These are phyloP conservation scores for Aspergillus avenaceus DNA, from an alignment of 495 filamentous ascomycete genomes.

Conservation along the genomic window DNA sequence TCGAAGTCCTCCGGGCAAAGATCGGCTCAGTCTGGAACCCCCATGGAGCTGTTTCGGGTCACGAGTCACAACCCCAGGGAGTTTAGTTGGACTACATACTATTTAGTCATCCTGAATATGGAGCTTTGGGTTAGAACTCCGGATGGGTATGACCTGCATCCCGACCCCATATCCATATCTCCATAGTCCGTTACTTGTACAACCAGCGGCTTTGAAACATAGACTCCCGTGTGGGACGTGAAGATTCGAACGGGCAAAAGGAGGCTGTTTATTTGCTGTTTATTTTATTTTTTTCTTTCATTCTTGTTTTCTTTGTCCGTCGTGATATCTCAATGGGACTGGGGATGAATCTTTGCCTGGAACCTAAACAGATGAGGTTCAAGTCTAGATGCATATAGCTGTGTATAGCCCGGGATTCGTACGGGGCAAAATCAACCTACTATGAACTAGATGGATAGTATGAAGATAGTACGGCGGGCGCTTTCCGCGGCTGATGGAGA, in stretches of 20 bases:
- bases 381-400: not conserved
- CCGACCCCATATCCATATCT: not conserved
- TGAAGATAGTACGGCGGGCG: not conserved
- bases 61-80: not conserved
- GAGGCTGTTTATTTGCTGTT: not conserved
- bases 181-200: not conserved
- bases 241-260: not conserved
- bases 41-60: not conserved
- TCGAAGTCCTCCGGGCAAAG: not conserved
- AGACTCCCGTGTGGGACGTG: not conserved
- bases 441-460: not conserved
- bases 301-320: no score
- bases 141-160: not conserved
- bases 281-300: no score
- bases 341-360: no score
- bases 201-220: not conserved
- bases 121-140: not conserved
- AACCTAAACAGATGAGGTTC: no score
- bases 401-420: no score
- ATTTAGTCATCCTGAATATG: not conserved
- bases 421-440: not conserved
- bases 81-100: not conserved
- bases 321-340: no score
- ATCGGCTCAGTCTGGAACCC: not conserved
- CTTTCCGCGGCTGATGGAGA: not conserved